Evolutionary conservation across 1,139 yeast genomes (phyloP).

Genomic region (Blastobotrys buckinghamii): DNA sequence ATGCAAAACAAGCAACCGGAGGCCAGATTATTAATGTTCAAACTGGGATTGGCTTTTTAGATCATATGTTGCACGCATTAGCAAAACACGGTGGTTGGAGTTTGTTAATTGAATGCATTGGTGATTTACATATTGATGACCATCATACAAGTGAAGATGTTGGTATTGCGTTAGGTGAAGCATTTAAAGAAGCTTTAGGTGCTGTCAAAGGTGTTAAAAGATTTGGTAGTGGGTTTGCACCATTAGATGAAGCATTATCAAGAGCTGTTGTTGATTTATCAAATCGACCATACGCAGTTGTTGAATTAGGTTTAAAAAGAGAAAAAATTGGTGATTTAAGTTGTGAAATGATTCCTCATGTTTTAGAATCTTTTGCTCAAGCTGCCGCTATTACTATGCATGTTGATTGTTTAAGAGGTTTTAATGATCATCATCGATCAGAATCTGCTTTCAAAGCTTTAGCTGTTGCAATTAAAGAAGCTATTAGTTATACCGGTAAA

Average conservation of each 20-base stretch:
- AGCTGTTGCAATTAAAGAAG: slow-evolving; percentile 87
- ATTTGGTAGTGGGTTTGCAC: slow-evolving; percentile 93
- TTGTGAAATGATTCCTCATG: slow-evolving; percentile 96
- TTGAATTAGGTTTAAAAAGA: slow-evolving; percentile 82
- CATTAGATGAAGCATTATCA: slow-evolving; percentile 90
- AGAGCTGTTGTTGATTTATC: slow-evolving; percentile 93
- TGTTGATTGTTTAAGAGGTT: slow-evolving; percentile 89
- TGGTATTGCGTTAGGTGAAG: slow-evolving; percentile 84
- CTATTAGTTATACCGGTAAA: slow-evolving; percentile 75
- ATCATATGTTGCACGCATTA: slow-evolving; percentile 95
- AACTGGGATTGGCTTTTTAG: slow-evolving; percentile 92
- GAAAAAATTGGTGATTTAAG: slow-evolving; percentile 91
- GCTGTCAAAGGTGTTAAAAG: slow-evolving; percentile 85
- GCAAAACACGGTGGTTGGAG: slow-evolving; percentile 99
- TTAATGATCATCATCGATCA: slow-evolving; percentile 92
- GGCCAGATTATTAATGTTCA: slow-evolving; percentile 73
- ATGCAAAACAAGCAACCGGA: slow-evolving; percentile 57
- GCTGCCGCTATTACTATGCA: slow-evolving; percentile 87
- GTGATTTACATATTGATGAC: slow-evolving; percentile 93
- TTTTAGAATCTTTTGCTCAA: slow-evolving; percentile 87
- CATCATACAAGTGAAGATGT: slow-evolving; percentile 97
- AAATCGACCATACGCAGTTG: slow-evolving; percentile 85
- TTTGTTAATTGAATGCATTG: slow-evolving; percentile 77
- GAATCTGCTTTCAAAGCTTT: slow-evolving; percentile 95
- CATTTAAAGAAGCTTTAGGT: slow-evolving; percentile 87